These are phyloP conservation scores for Pyrus hybrid DNA, from an alignment of 331 rosid species.

Conservation along the genomic window DNA sequence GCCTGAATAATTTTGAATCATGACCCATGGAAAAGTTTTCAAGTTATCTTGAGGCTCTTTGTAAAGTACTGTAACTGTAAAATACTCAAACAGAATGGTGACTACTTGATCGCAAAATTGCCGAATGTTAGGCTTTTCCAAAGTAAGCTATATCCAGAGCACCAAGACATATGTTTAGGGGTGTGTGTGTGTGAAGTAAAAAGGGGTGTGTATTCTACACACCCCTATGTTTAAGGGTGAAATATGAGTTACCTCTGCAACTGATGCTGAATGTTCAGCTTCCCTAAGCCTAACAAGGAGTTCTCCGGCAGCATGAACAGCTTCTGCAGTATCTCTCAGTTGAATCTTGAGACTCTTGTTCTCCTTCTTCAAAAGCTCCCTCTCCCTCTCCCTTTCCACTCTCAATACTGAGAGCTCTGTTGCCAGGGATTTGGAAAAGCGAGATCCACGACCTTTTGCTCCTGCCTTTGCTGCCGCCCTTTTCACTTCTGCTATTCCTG, in stretches of 20 bases:
- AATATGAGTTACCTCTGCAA: constrained; percentile 58
- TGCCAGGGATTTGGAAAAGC: constrained; percentile 80
- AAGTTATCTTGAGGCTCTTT: too few species aligned
- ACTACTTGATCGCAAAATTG: too few species aligned
- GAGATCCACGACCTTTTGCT: constrained; percentile 64
- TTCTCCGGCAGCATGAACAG: constrained; percentile 99
- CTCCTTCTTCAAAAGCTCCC: constrained; percentile 67
- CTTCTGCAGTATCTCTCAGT: constrained; percentile 96
- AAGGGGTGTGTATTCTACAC: too few species aligned
- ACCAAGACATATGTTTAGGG: not conserved
- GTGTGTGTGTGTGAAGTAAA: too few species aligned
- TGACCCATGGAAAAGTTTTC: too few species aligned
- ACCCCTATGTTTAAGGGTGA: not conserved
- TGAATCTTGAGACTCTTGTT: constrained; percentile 76
- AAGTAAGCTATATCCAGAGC: not conserved
- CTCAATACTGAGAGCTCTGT: constrained; percentile 86
- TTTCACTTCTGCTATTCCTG: constrained; percentile 89
- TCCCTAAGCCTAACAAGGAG: constrained; percentile 90
- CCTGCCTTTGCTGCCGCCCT: constrained; percentile 90
- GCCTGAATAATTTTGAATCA: too few species aligned
- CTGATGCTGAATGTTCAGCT: constrained; percentile 72
- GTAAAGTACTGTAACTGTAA: too few species aligned
- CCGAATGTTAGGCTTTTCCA: too few species aligned
- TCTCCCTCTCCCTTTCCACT: constrained; percentile 83
- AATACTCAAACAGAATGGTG: too few species aligned